Evolutionary conservation across 2,329 filamentous ascomycete species (phyloP).

Genomic region (Colletotrichum tamarilloi): DNA sequence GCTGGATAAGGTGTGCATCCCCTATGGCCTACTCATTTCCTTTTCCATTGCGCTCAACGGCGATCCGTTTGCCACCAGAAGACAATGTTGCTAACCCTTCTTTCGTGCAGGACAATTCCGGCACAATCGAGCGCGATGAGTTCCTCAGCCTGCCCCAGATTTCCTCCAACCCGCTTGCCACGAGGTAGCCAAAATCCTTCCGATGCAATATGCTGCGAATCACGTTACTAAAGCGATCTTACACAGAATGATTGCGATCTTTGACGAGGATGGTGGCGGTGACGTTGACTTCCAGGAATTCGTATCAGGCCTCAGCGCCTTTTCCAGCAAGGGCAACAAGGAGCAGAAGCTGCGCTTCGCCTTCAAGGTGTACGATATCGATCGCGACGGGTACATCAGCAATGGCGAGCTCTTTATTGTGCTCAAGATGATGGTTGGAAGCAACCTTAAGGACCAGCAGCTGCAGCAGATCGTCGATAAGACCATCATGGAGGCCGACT

Average conservation of each 20-base stretch:
- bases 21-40: background rate
- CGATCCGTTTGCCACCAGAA: background rate
- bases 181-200: conserved; percentile 69
- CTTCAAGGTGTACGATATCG: conserved; percentile 99
- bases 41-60: background rate
- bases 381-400: conserved; percentile 97
- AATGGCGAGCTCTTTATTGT: conserved; percentile 99
- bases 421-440: conserved; percentile 99
- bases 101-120: conserved; percentile 84
- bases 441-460: conserved; percentile 98
- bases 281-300: conserved; percentile 99
- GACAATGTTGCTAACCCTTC: conserved; percentile 15
- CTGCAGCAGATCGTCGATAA: conserved; percentile 99
- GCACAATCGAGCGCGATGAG: conserved; percentile 98
- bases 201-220: background rate
- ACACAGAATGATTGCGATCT: conserved; percentile 95
- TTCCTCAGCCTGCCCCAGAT: conserved; percentile 98
- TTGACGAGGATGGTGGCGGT: conserved; percentile 97
- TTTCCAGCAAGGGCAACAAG: conserved; percentile 98
- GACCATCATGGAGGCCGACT: conserved; percentile 99
- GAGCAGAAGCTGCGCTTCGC: conserved; percentile 98
- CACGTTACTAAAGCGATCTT: background rate
- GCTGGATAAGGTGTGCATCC: conserved; percentile 83
- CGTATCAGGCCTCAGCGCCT: conserved; percentile 92
- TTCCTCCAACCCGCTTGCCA: conserved; percentile 96